Evolutionary conservation across 768 basidiomycete genomes (phyloP), one percentile per base, ranked within the genome.

Genomic region (Phanerochaete carnosa): DNA sequence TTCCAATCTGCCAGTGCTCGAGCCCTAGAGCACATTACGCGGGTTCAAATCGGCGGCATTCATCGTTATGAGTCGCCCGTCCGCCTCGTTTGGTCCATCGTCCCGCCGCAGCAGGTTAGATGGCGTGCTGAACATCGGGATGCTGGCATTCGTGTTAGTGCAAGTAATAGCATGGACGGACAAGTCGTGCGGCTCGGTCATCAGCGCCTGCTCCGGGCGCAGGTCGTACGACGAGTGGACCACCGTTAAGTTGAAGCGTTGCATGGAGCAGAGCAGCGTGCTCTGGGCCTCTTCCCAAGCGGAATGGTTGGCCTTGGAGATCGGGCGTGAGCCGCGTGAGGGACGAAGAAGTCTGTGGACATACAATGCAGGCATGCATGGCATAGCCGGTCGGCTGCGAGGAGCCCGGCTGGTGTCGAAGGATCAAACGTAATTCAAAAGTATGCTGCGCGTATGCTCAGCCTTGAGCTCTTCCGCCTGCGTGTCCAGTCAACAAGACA

Each of bases 1-100:
- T 67, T 83, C 79, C 30, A 74, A 80, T 0, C 79, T 77, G 13
- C 80, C 81, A 6, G 78, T 76, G 68, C 81, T 83, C 32, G 77
- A 78, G 3, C 79, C 77, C 62, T 77, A 80, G 23, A 76, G 65
- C 15, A 79, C 68, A 55, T 77, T 75, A 49, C 80, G n/a, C n/a
- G n/a, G n/a, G n/a, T n/a, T n/a, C n/a, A n/a, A n/a, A n/a, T n/a
- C n/a, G n/a, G n/a, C n/a, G n/a, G n/a, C 19, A 19, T 19, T 39
- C 37, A 19, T 19, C 37, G 37, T 19, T 19, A 11, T 19, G 19
- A 39, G 11, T 19, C 11, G 11, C 37, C 19, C 37, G 11, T 9
- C 9, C 11, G 9, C 37, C 37, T 39, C 19, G 9, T 19, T 7
- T 62, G 51, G 49, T 71, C 72, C 53, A 12, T 22, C 28, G 30